These are phyloP conservation scores for Turnera subulata DNA, from an alignment of 345 rosid species.

Conservation along the genomic window DNA sequence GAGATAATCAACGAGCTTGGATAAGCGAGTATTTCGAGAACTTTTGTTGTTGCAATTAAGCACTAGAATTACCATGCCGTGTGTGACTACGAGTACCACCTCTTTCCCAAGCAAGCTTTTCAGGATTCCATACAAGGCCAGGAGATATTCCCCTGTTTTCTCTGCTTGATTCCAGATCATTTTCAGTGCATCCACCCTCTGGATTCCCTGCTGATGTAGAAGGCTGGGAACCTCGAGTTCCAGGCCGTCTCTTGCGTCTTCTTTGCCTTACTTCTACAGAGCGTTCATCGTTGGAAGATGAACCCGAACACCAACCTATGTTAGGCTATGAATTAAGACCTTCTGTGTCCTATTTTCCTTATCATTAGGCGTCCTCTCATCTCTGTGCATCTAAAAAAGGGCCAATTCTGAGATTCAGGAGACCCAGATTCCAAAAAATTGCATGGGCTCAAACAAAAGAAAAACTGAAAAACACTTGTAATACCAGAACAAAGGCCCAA, in stretches of 20 bases:
- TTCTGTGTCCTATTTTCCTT: too few species aligned
- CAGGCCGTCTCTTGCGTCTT: constrained; percentile 40
- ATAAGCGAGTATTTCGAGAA: constrained; percentile 57
- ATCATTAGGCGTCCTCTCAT: too few species aligned
- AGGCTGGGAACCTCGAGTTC: constrained; percentile 40
- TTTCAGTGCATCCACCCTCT: constrained; percentile 43
- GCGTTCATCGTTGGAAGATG: constrained; percentile 76
- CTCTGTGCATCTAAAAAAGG: too few species aligned
- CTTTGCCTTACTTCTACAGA: constrained; percentile 41
- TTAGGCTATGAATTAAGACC: too few species aligned
- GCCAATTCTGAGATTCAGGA: too few species aligned
- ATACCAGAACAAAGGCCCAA: too few species aligned
- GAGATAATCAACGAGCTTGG: constrained; percentile 67
- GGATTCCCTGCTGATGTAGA: constrained; percentile 50
- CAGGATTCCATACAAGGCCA: constrained; percentile 63
- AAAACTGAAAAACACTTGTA: too few species aligned
- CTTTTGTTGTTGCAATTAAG: constrained; percentile 47
- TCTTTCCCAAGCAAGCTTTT: constrained; percentile 86
- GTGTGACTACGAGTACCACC: constrained; percentile 87
- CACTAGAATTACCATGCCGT: constrained; percentile 60
- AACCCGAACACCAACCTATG: too few species aligned
- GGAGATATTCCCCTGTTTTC: constrained; percentile 66
- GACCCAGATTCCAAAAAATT: too few species aligned
- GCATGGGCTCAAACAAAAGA: too few species aligned
- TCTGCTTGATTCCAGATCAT: constrained; percentile 50